phyloP scores from a whole-genome alignment of 306 rosid species.

The Fragaria ananassa region DNA sequence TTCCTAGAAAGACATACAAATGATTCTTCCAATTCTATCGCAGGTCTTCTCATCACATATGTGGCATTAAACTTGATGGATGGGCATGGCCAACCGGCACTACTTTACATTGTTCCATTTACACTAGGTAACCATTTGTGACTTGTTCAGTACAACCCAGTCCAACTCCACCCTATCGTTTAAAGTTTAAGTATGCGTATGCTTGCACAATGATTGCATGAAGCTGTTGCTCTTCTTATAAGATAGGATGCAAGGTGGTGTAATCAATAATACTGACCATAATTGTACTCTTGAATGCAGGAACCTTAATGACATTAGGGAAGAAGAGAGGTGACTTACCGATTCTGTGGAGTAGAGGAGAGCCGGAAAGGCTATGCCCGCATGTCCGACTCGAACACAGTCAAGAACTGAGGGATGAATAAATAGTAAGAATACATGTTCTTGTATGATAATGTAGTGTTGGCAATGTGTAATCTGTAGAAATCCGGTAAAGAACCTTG shows the following conservation, averaged over 20 bases:
- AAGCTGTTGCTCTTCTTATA: neutral
- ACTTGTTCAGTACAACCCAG: neutral
- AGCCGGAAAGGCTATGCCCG: slow-evolving; percentile 73
- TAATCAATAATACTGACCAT: slow-evolving; percentile 13
- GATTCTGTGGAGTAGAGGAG: slow-evolving; percentile 70
- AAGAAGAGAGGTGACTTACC: slow-evolving; percentile 69
- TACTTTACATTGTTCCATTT: slow-evolving; percentile 90
- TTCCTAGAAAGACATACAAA: neutral
- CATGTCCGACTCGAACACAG: slow-evolving; percentile 52
- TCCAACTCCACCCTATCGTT: neutral
- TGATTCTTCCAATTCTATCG: slow-evolving; percentile 15
- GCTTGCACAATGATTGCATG: neutral
- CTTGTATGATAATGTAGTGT: slow-evolving; percentile 23
- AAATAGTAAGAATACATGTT: slow-evolving; percentile 32
- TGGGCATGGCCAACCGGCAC: slow-evolving; percentile 98
- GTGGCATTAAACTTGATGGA: slow-evolving; percentile 97
- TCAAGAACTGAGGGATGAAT: slow-evolving; percentile 36
- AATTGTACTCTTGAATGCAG: slow-evolving; percentile 40
- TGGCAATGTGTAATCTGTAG: slow-evolving; percentile 19
- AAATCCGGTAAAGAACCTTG: slow-evolving; percentile 21
- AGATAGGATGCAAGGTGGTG: neutral
- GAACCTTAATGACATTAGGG: slow-evolving; percentile 71
- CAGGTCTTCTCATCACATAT: slow-evolving; percentile 88
- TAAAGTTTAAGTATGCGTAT: neutral
- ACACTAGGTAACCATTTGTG: slow-evolving; percentile 57